Evolutionary conservation across 2,329 filamentous ascomycete species (phyloP).

Genomic region (Magnaporthales sp.): DNA sequence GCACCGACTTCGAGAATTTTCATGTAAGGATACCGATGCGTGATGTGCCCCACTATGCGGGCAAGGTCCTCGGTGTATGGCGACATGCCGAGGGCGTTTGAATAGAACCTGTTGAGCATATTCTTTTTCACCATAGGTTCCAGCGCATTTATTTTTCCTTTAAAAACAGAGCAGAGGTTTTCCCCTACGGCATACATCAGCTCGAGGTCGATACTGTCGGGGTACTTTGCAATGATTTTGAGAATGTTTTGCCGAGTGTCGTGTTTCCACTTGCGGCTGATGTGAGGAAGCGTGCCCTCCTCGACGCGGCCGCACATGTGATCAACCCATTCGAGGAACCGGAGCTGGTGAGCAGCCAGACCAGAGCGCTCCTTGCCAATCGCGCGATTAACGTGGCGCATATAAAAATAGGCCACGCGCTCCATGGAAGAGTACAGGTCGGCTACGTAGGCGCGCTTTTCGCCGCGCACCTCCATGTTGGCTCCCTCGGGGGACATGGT

Average conservation of each 20-base stretch:
- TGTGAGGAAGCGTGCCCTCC: neutral
- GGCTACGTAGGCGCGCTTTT: neutral
- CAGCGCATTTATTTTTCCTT: conserved; percentile 10
- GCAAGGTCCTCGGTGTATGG: neutral
- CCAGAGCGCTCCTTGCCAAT: neutral
- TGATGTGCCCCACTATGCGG: neutral
- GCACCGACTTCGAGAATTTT: conserved; percentile 14
- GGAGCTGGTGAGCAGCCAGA: neutral
- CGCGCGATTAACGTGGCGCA: neutral
- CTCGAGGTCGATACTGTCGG: conserved; percentile 7
- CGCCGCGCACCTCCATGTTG: neutral
- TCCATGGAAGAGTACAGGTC: neutral
- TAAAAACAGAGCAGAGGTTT: conserved; percentile 7
- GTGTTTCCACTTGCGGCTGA: neutral
- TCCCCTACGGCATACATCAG: conserved; percentile 9
- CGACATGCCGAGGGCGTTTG: neutral
- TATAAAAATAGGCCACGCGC: conserved; percentile 1
- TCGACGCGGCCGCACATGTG: neutral
- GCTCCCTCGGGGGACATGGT: neutral
- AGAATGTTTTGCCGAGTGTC: neutral
- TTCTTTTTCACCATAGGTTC: conserved; percentile 24
- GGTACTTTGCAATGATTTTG: neutral
- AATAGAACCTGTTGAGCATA: conserved; percentile 23
- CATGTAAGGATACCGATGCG: conserved; percentile 25
- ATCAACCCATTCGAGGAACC: neutral